Evolutionary conservation across 352 stramenopile genomes (phyloP), one percentile per base, ranked within the genome.

Genomic region (Pythium chondricola): DNA sequence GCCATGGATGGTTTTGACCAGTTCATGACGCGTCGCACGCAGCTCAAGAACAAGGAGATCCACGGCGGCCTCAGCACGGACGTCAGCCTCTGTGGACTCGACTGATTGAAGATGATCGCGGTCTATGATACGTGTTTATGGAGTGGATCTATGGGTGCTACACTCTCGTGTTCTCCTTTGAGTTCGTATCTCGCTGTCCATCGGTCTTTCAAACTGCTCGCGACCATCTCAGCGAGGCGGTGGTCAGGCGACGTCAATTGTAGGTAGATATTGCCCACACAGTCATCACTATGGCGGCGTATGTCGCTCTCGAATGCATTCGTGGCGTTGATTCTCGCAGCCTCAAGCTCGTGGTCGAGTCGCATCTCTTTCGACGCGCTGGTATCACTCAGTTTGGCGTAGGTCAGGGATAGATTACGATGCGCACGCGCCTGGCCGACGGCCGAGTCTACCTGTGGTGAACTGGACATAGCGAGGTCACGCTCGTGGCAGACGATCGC

Each of bases 21-120:
- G 22, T 93, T 93, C 60, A 48, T 92, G 33, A 53, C 63, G 47
- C 71, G 83, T n/a, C 83, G 83, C 26, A 92, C 74, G 31, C 61
- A 75, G 48, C 65, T 87, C 31, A 93, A 93, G 56, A 86, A 93
- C 68, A 93, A 93, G 69, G 83, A 89, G 50, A 83, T 93, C 43
- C 77, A 90, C 44, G 78, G 75, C 33, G 83, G 83, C 2, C 38
- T 93, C 16, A 81, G 64, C 54, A 78, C 83, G 6, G 80, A 93
- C 63, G 60, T 85, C 47, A 92, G 79, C 57, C 65, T 93, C 31
- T 93, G 83, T 32, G 83, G 83, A 14, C 68, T 93, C 22, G 76
- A 89, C 51, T 93, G 39, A 65, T 13, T 36, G 25, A 26, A 22
- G 41, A 47, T 25, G 41, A 25, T 3, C 17, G 35, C 35, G 3